Conservation (phyloP, 148 eudicot genomes). For the Nepenthes mirabilis region DNA sequence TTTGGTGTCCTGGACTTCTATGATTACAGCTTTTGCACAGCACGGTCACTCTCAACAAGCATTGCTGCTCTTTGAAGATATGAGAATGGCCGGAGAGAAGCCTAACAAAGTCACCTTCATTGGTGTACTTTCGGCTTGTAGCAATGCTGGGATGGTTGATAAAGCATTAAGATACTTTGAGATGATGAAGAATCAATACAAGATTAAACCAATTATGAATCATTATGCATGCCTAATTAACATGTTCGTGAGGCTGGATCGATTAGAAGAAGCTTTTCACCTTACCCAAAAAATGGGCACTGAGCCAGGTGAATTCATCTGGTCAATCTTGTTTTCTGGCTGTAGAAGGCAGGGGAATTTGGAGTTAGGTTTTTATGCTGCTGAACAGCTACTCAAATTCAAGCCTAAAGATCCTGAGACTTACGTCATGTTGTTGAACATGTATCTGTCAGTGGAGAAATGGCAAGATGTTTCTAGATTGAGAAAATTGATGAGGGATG, state of each 20-base stretch:
- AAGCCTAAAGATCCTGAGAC: slow-evolving; percentile 43
- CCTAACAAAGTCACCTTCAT: slow-evolving; percentile 65
- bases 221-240: slow-evolving; percentile 55
- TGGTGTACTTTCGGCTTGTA: slow-evolving; percentile 63
- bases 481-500: slow-evolving; percentile 47
- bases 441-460: slow-evolving; percentile 56
- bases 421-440: slow-evolving; percentile 42
- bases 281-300: slow-evolving; percentile 41
- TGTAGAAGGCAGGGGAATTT: slow-evolving; percentile 53
- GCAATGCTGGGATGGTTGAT: slow-evolving; percentile 55
- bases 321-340: slow-evolving; percentile 61
- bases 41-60: slow-evolving; percentile 53
- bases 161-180: slow-evolving; percentile 41
- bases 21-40: slow-evolving; percentile 60
- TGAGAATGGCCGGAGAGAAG: slow-evolving; percentile 46
- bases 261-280: slow-evolving; percentile 53
- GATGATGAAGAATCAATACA: slow-evolving; percentile 51
- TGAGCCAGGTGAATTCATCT: slow-evolving; percentile 48
- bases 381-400: slow-evolving; percentile 44
- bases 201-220: slow-evolving; percentile 55
- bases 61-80: slow-evolving; percentile 49
- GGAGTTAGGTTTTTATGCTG: slow-evolving; percentile 50
- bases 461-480: slow-evolving; percentile 65
- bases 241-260: slow-evolving; percentile 61
- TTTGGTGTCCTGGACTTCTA: slow-evolving; percentile 58